Evolutionary conservation across 495 filamentous ascomycete species (phyloP).

Genomic region (Oidiodendron maius): DNA sequence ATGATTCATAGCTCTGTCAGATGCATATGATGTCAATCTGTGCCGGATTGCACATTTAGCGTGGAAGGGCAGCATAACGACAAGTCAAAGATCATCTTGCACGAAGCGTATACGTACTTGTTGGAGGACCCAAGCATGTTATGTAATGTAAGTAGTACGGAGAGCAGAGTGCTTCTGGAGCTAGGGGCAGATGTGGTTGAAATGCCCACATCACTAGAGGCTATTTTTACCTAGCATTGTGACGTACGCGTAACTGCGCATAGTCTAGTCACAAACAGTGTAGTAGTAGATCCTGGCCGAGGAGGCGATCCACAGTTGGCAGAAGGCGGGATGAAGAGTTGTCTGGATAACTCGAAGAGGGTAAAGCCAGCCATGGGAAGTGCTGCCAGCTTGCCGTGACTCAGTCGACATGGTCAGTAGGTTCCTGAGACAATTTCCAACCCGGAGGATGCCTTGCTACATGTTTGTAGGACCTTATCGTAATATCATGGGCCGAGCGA

Average conservation of each 20-base stretch:
- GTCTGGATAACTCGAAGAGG: slow-evolving; percentile 49
- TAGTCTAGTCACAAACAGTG: slow-evolving; percentile 71
- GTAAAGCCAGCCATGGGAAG: slow-evolving; percentile 69
- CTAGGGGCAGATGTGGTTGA: slow-evolving; percentile 70
- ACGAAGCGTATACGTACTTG: slow-evolving; percentile 73
- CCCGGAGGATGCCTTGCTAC: no score
- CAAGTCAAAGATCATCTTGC: slow-evolving; percentile 34
- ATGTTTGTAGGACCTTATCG: no score
- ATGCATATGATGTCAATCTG: slow-evolving; percentile 70
- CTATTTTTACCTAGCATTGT: slow-evolving; percentile 66
- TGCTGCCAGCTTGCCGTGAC: slow-evolving; percentile 55
- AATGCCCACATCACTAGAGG: slow-evolving; percentile 77
- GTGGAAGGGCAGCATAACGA: slow-evolving; percentile 40
- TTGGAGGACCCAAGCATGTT: slow-evolving; percentile 59
- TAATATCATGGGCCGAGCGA: no score
- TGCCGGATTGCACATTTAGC: slow-evolving; percentile 53
- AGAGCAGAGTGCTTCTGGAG: slow-evolving; percentile 64
- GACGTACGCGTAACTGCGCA: slow-evolving; percentile 66
- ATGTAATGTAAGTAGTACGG: slow-evolving; percentile 72
- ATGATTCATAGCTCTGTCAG: slow-evolving; percentile 66
- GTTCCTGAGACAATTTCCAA: background rate
- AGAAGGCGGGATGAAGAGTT: slow-evolving; percentile 41
- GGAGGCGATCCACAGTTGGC: slow-evolving; percentile 42
- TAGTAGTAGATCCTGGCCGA: slow-evolving; percentile 57
- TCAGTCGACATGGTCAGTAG: slow-evolving; percentile 66